Base-by-base conservation (phyloP, 805 yeast species). In the Metschnikowia arizonensis region DNA sequence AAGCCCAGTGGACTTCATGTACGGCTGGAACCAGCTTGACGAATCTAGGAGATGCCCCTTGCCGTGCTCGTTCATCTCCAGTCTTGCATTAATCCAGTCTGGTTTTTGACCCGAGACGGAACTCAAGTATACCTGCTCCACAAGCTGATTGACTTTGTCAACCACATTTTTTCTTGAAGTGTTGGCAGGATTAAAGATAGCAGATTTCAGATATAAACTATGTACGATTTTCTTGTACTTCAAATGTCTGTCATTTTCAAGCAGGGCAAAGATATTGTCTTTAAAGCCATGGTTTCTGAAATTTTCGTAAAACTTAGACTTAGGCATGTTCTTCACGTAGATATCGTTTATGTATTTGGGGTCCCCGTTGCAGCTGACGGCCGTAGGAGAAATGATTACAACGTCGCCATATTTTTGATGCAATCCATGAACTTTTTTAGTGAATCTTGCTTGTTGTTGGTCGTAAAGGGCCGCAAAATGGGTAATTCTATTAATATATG, bases 321-420 rank as follows among this genome's bases (percentile, higher is more conserved):
- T 71, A 66, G 85, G 74, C 66, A 73, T 66, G 66, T 83, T 66
- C 47, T 69, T 72, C 44, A 76, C 61, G 58, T 84, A 85, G 17
- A 84, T 73, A 34, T 78, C 79, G 51, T 74, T 76, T 33, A 82
- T 51, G 49, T 67, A 76, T 38, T 69, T 70, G 4, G 70, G 56
- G 42, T 81, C 79, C 1, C 71, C 74, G 36, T 77, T 69, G 36
- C 83, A 73, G 40, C 84, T 80, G 15, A 84, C 66, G 52, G 82
- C 88, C 19, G 65, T 62, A 2, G 89, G 88, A 1, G 80, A 72
- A 11, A 84, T 61, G 18, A 84, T 66, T 4, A 84, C 80, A 3
- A 83, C 77, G 6, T 82, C 74, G 1, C 89, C 90, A 53, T 81
- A 81, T 46, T 64, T 58, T 37, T 58, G 38, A 54, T 84, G 90